Conservation (phyloP, 1,139 yeast genomes). For the Suhomyces taliae region DNA sequence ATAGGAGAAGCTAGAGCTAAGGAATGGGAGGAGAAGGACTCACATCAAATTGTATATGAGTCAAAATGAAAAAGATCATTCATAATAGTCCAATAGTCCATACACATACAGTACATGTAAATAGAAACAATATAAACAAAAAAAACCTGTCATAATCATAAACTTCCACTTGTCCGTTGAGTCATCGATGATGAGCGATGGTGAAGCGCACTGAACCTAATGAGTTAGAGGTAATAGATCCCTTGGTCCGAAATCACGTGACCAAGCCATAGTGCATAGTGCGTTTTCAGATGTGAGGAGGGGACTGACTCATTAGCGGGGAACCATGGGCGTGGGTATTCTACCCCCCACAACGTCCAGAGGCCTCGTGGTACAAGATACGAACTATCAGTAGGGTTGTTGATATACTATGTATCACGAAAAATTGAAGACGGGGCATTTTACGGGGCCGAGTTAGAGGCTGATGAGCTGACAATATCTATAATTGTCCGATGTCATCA, state of each 20-base stretch:
- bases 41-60: slow-evolving; percentile 21
- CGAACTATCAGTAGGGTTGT: too few relatives aligned
- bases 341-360: not conserved
- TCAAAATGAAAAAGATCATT: slow-evolving; percentile 6
- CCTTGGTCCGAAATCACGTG: not conserved
- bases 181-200: not conserved
- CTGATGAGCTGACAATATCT: too few relatives aligned
- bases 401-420: too few relatives aligned
- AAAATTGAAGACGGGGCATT: too few relatives aligned
- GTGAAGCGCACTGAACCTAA: not conserved
- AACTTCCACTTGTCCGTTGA: not conserved
- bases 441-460: too few relatives aligned
- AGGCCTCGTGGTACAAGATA: not conserved
- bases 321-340: not conserved
- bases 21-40: slow-evolving; percentile 26
- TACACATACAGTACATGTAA: too few relatives aligned
- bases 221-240: not conserved
- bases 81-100: too few relatives aligned
- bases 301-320: slow-evolving; percentile 5
- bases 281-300: too few relatives aligned
- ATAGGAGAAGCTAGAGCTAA: slow-evolving; percentile 30
- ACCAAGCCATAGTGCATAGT: not conserved
- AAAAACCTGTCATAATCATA: not conserved
- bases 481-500: too few relatives aligned
- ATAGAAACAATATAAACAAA: not conserved